Base-by-base conservation (phyloP, 176 grass and related monocot genomes). In the Rhynchospora pubera region DNA sequence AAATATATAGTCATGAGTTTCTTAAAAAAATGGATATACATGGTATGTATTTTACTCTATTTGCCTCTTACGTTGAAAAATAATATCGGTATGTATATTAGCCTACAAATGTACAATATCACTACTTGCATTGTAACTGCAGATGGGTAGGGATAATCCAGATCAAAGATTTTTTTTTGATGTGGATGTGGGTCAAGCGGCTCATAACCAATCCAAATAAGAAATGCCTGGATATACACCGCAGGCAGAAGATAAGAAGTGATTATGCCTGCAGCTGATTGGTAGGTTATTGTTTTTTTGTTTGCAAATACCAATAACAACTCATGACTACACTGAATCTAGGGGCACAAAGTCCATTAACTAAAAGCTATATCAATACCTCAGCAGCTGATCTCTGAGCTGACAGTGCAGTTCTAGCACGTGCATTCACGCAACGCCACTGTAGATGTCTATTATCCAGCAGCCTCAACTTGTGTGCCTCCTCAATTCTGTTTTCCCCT, bases 401-500 rank as follows among this genome's bases (percentile, higher is more conserved):
- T 60, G 88, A 82, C 45, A 85, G 91, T 2, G 84, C 52, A 53
- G 87, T 84, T 67, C 86, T 85, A 65, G 91, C 92, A 53, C 79
- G 87, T 53, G 97, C 92, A 85, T 93, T 95, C 63, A 93, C 90
- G 39, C 87, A 99, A 34, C 93, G 83, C 97, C 97, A 99, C 85
- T 99, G 97, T 86, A 99, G 85, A 85, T 95, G 86, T 59, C 80
- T 78, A 76, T 93, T 99, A 74, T 99, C 93, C 50, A 99, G 67
- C 64, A 99, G 81, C 66, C 97, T 87, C 80, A 95, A 80, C 72
- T 82, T 88, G 82, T 99, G 97, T 67, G 97, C 97, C 79, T 99
- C 92, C 78, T 99, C 93, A 43, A 99, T 96, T 78, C 91, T 84
- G 89, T 84, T 93, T 59, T 99, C 97, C 23, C 97, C 97, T 75